Evolutionary conservation across 495 filamentous ascomycete species (phyloP).

Genomic region (Amorphotheca resinae): DNA sequence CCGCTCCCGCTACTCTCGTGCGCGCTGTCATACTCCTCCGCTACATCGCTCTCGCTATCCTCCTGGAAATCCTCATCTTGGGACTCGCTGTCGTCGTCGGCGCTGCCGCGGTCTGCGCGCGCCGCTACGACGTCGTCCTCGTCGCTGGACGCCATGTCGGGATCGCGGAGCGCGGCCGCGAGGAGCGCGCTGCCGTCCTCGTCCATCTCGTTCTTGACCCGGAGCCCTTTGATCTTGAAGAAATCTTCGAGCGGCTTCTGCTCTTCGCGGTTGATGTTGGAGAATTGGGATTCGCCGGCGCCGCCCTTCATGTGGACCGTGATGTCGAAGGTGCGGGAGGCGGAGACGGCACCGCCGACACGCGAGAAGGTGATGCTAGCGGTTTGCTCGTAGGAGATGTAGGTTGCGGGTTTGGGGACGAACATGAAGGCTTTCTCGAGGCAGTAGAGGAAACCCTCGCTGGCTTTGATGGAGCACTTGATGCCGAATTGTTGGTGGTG

Average conservation of each 20-base stretch:
- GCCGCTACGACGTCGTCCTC: conserved; percentile 68
- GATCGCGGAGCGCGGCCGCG: conserved; percentile 66
- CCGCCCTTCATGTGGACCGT: conserved; percentile 71
- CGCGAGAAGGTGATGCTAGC: conserved; percentile 86
- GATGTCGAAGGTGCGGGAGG: conserved; percentile 94
- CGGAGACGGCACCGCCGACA: conserved; percentile 85
- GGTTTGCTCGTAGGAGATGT: conserved; percentile 86
- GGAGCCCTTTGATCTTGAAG: conserved; percentile 83
- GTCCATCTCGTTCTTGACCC: conserved; percentile 90
- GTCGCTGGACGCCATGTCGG: conserved; percentile 66
- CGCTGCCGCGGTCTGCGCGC: conserved; percentile 69
- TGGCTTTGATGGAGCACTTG: conserved; percentile 98
- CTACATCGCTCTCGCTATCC: conserved; percentile 84
- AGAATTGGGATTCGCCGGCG: conserved; percentile 80
- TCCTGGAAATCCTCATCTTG: conserved; percentile 93
- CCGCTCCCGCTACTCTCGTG: conserved; percentile 78
- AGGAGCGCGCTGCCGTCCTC: conserved; percentile 53
- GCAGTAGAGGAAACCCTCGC: conserved; percentile 93
- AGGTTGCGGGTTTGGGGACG: conserved; percentile 94
- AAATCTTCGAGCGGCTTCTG: conserved; percentile 90
- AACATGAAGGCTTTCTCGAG: conserved; percentile 98
- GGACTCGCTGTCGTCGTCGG: conserved; percentile 90
- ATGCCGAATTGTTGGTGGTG: conserved; percentile 91
- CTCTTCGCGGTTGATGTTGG: conserved; percentile 98
- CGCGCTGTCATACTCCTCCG: conserved; percentile 86